Conservation (phyloP, 2,329 filamentous ascomycete species). For the Bisporella sp. region DNA sequence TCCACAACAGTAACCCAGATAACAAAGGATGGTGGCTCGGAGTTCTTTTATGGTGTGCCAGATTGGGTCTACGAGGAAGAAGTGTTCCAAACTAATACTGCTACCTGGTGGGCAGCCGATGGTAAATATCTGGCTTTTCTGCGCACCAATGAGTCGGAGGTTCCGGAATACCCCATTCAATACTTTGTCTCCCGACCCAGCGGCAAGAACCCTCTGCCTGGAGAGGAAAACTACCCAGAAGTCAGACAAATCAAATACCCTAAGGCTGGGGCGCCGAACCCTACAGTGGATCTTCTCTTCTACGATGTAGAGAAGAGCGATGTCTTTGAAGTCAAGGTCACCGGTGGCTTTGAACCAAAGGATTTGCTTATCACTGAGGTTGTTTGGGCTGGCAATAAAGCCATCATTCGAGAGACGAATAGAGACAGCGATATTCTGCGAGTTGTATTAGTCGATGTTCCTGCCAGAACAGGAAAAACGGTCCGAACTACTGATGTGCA, state of each 20-base stretch:
- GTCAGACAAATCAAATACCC: slow-evolving; percentile 93
- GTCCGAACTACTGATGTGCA: slow-evolving; percentile 74
- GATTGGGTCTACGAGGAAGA: slow-evolving; percentile 95
- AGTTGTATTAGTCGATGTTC: slow-evolving; percentile 78
- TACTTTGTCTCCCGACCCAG: slow-evolving; percentile 89
- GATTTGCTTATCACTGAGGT: slow-evolving; percentile 90
- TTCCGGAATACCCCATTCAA: slow-evolving; percentile 87
- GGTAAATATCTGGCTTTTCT: slow-evolving; percentile 87
- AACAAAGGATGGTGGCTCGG: slow-evolving; percentile 76
- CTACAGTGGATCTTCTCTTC: slow-evolving; percentile 79
- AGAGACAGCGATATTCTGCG: slow-evolving; percentile 88
- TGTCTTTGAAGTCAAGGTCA: slow-evolving; percentile 71
- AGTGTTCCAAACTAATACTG: slow-evolving; percentile 71
- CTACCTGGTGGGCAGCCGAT: slow-evolving; percentile 92
- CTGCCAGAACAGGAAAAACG: slow-evolving; percentile 64
- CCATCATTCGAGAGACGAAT: slow-evolving; percentile 87
- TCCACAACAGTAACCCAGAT: slow-evolving; percentile 44
- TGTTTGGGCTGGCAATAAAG: slow-evolving; percentile 79
- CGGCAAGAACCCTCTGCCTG: slow-evolving; percentile 57
- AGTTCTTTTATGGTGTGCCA: slow-evolving; percentile 92
- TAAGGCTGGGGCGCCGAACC: slow-evolving; percentile 90
- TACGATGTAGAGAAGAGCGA: slow-evolving; percentile 76
- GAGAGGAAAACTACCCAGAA: slow-evolving; percentile 86
- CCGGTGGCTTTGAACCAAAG: slow-evolving; percentile 70
- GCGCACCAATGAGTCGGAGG: slow-evolving; percentile 85